These are phyloP conservation scores for Skeletonema grethae DNA, from an alignment of 108 stramenopile species.

Conservation along the genomic window DNA sequence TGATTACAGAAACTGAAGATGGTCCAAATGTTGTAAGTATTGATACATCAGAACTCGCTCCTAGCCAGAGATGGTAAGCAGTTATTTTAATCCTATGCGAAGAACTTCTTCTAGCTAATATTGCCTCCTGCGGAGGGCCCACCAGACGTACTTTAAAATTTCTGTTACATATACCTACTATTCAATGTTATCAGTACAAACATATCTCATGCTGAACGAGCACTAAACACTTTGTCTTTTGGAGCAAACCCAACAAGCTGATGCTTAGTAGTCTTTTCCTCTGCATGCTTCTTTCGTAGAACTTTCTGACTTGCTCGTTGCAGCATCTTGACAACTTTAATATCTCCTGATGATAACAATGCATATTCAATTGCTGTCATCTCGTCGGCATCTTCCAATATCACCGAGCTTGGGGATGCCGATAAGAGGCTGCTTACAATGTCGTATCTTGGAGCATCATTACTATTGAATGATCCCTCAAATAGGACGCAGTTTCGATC, in stretches of 20 bases:
- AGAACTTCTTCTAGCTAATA: not conserved
- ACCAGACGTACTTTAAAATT: too few relatives aligned
- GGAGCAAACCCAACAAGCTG: slow-evolving; percentile 2
- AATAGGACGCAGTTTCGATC: not conserved
- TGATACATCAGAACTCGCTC: slow-evolving; percentile 46
- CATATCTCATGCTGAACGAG: not conserved
- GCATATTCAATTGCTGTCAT: slow-evolving; percentile 2
- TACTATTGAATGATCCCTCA: not conserved
- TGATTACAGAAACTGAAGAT: slow-evolving; percentile 30
- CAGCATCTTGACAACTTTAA: not conserved
- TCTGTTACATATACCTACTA: too few relatives aligned
- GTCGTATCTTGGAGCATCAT: not conserved
- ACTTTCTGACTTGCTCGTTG: not conserved
- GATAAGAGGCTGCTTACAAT: not conserved
- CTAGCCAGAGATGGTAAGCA: slow-evolving; percentile 49
- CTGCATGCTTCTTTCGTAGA: not conserved
- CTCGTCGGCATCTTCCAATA: not conserved
- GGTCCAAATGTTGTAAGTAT: slow-evolving; percentile 43
- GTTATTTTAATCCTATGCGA: too few relatives aligned
- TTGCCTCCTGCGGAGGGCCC: too few relatives aligned
- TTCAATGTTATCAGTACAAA: not conserved
- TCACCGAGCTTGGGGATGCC: not conserved
- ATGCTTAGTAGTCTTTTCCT: not conserved
- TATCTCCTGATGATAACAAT: not conserved
- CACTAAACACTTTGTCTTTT: not conserved